Evolutionary conservation across 1,139 yeast species (phyloP).

Genomic region (Hyphopichia khmerensis): DNA sequence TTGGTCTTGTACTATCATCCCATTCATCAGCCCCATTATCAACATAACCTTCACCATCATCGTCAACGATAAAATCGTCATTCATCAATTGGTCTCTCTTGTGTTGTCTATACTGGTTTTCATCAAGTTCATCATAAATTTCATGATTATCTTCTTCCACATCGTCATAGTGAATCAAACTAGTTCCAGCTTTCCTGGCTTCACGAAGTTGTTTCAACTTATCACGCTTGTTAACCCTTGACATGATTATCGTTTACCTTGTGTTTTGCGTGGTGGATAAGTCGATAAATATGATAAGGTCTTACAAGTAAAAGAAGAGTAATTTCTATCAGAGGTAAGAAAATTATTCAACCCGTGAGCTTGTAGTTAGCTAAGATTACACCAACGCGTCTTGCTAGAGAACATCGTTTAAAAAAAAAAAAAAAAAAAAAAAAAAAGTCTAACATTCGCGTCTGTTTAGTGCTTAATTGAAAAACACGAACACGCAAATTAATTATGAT

Average conservation of each 20-base stretch:
- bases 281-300: too few species aligned
- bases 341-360: background rate
- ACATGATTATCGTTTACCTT: slow-evolving; percentile 29
- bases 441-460: too few species aligned
- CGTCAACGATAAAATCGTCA: slow-evolving; percentile 94
- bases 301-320: background rate
- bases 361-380: too few species aligned
- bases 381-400: too few species aligned
- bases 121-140: slow-evolving; percentile 87
- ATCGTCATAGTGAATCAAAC: slow-evolving; percentile 19
- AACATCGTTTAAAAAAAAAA: too few species aligned
- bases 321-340: background rate
- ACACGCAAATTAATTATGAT: too few species aligned
- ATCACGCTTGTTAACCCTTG: slow-evolving; percentile 29
- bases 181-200: slow-evolving; percentile 39
- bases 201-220: slow-evolving; percentile 40
- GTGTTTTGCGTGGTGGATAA: too few species aligned
- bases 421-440: too few species aligned
- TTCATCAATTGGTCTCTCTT: slow-evolving; percentile 78
- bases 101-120: slow-evolving; percentile 69
- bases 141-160: slow-evolving; percentile 39
- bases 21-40: slow-evolving; percentile 92
- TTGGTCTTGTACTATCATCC: slow-evolving; percentile 56
- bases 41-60: slow-evolving; percentile 85
- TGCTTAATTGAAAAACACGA: too few species aligned